A percentile compares a stretch with the other conserved stretches of the same genome.
phyloP scores from a whole-genome alignment of 129 eudicot species.

The Deinandra increscens region DNA sequence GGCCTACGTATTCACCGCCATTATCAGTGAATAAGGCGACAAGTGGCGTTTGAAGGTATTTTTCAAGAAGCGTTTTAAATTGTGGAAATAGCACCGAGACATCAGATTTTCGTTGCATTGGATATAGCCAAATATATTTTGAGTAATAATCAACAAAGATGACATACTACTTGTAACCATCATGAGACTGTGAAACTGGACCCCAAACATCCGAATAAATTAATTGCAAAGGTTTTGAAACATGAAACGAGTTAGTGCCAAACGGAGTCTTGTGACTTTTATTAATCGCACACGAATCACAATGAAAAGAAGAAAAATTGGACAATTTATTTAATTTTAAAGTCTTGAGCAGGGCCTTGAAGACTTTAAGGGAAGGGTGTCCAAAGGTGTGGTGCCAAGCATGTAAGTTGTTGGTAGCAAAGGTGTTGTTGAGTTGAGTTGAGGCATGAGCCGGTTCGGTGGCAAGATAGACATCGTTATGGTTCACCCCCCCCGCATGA shows the following conservation, averaged over 20 bases:
- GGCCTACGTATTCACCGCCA: too few relatives aligned
- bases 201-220: not conserved
- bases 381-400: not conserved
- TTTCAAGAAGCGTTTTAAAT: too few relatives aligned
- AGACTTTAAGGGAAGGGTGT: not conserved
- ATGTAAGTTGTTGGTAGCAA: not conserved
- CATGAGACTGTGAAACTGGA: too few relatives aligned
- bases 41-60: too few relatives aligned
- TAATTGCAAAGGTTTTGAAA: not conserved
- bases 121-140: too few relatives aligned
- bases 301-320: not conserved
- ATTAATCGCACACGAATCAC: not conserved
- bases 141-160: too few relatives aligned
- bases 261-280: too few relatives aligned
- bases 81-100: too few relatives aligned
- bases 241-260: not conserved
- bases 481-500: too few relatives aligned
- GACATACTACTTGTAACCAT: too few relatives aligned
- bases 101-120: too few relatives aligned
- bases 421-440: not conserved
- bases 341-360: not conserved
- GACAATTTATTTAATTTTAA: not conserved
- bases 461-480: not conserved
- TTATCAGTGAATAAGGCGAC: too few relatives aligned
- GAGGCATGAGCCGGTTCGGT: not conserved